Percentiles rank a stretch among this genome's conserved stretches.
Conservation (phyloP, 2,329 filamentous ascomycete genomes). For the Aspergillus arachidicola region DNA sequence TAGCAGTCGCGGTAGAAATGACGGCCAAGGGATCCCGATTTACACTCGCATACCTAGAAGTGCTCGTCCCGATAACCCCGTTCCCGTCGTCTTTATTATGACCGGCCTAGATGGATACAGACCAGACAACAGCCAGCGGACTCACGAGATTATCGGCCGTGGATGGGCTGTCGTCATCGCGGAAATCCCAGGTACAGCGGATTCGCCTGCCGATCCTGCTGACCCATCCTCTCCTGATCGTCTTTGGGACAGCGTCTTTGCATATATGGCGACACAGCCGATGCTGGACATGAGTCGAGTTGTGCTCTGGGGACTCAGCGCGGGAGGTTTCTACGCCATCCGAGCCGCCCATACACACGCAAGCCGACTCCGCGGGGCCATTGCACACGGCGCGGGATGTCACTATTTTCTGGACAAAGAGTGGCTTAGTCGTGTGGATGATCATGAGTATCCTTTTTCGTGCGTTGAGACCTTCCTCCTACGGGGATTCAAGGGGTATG, state of each 20-base stretch:
- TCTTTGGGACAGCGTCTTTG: conserved; percentile 63
- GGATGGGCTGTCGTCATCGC: conserved; percentile 66
- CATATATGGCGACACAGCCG: conserved; percentile 57
- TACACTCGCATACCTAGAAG: conserved; percentile 64
- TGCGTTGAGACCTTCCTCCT: conserved; percentile 31
- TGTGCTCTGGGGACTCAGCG: conserved; percentile 66
- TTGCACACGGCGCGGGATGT: conserved; percentile 66
- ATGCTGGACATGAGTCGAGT: conserved; percentile 61
- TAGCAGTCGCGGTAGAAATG: conserved; percentile 50
- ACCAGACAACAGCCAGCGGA: conserved; percentile 56
- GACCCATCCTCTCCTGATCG: conserved; percentile 64
- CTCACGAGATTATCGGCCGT: conserved; percentile 62
- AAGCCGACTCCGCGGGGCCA: conserved; percentile 53
- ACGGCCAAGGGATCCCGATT: conserved; percentile 62
- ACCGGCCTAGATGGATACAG: conserved; percentile 63
- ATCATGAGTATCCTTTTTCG: conserved; percentile 68
- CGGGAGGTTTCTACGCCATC: conserved; percentile 69
- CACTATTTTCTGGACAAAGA: conserved; percentile 63
- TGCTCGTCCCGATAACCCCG: conserved; percentile 46
- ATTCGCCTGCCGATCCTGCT: conserved; percentile 65
- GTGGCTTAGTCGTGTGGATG: conserved; percentile 65
- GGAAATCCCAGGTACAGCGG: conserved; percentile 69
- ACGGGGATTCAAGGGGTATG: no score
- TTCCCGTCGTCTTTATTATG: conserved; percentile 58
- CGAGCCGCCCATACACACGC: conserved; percentile 70